Percentiles rank a stretch among this genome's conserved stretches.
Conservation (phyloP, 2,329 filamentous ascomycete species). For the Penicillium sp. region DNA sequence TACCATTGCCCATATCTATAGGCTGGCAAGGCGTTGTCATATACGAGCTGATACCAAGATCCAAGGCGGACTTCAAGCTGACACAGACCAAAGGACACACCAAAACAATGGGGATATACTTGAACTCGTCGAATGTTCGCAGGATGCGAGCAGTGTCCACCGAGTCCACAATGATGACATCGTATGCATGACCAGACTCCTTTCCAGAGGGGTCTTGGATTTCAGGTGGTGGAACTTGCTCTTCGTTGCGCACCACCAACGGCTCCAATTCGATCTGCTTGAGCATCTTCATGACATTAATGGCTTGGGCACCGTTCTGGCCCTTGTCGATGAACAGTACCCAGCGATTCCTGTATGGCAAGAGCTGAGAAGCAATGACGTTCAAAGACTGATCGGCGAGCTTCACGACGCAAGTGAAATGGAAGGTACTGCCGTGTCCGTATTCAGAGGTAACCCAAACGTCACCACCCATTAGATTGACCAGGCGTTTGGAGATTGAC, state of each 20-base stretch:
- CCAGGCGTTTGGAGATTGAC: slow-evolving; percentile 90
- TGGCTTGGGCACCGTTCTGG: slow-evolving; percentile 61
- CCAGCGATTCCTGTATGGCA: slow-evolving; percentile 87
- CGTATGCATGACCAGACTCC: slow-evolving; percentile 63
- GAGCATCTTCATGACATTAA: slow-evolving; percentile 75
- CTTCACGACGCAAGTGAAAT: slow-evolving; percentile 90
- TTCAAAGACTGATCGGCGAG: slow-evolving; percentile 74
- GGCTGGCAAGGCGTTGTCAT: slow-evolving; percentile 96
- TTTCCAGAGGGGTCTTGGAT: slow-evolving; percentile 50
- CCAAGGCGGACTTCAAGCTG: slow-evolving; percentile 86
- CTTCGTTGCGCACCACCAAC: slow-evolving; percentile 74
- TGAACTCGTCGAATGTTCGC: slow-evolving; percentile 87
- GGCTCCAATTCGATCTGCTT: slow-evolving; percentile 74
- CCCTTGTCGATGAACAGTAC: slow-evolving; percentile 94
- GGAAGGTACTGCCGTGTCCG: slow-evolving; percentile 88
- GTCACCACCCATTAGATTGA: slow-evolving; percentile 93
- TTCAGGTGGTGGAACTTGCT: slow-evolving; percentile 59
- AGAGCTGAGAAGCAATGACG: slow-evolving; percentile 70
- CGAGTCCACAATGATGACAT: slow-evolving; percentile 93
- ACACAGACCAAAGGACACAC: slow-evolving; percentile 85
- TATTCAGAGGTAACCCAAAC: slow-evolving; percentile 94
- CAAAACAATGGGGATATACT: slow-evolving; percentile 94
- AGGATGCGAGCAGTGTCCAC: slow-evolving; percentile 81
- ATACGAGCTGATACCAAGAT: slow-evolving; percentile 96
- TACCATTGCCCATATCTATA: slow-evolving; percentile 91